phyloP scores from a whole-genome alignment of 208 protist genomes.

The Novymonas esmeraldas region DNA sequence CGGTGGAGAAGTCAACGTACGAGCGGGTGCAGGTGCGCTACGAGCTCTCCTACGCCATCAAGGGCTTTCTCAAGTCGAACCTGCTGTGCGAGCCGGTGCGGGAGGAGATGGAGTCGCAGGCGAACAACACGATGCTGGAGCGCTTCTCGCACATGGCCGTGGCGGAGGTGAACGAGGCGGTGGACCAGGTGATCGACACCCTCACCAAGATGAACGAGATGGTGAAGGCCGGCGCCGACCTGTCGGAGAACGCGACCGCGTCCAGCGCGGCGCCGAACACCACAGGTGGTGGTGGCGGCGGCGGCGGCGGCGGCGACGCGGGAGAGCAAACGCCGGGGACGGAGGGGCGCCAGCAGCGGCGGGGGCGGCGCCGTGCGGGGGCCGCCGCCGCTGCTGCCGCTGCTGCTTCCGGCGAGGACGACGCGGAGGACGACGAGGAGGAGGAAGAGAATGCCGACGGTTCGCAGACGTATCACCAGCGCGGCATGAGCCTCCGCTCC shows the following conservation, averaged over 20 bases:
- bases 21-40: constrained; percentile 87
- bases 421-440: constrained; percentile 43
- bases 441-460: constrained; percentile 48
- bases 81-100: constrained; percentile 76
- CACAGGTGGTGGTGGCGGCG: constrained; percentile 7
- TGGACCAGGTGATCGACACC: constrained; percentile 84
- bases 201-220: constrained; percentile 84
- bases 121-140: constrained; percentile 68
- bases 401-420: constrained; percentile 6
- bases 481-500: constrained; percentile 67
- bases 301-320: background rate
- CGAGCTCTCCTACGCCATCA: constrained; percentile 79
- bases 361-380: background rate
- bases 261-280: constrained; percentile 2
- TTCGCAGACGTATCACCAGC: constrained; percentile 72
- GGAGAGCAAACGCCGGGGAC: background rate
- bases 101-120: constrained; percentile 73
- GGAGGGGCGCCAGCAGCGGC: constrained; percentile 13
- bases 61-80: constrained; percentile 66
- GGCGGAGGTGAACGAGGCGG: constrained; percentile 84
- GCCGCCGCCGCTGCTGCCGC: background rate
- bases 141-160: constrained; percentile 92
- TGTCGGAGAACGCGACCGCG: constrained; percentile 55
- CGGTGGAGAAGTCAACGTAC: constrained; percentile 88
- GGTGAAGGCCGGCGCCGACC: constrained; percentile 63